Conservation (phyloP, 2,329 filamentous ascomycete genomes). For the Aureobasidium sp. region DNA sequence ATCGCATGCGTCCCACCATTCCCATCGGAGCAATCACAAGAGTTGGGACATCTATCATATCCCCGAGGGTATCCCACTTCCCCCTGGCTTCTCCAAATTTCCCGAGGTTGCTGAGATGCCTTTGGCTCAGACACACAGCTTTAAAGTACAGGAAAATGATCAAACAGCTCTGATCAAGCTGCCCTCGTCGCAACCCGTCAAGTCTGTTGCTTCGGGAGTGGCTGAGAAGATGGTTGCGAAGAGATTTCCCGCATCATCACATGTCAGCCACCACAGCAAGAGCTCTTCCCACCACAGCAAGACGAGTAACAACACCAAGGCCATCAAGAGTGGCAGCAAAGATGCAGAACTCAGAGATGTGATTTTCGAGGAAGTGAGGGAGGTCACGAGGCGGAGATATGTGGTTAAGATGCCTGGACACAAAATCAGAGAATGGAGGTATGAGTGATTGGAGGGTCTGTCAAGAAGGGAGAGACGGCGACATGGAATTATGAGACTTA, state of each 20-base stretch:
- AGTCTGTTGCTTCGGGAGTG: background rate
- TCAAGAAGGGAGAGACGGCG: background rate
- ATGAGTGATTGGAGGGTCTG: background rate
- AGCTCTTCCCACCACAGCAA: background rate
- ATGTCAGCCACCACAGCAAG: background rate
- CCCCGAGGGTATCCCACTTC: background rate
- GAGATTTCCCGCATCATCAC: background rate
- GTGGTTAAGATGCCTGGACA: slow-evolving; percentile 6
- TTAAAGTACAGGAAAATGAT: background rate
- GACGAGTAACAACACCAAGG: background rate
- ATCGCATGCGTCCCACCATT: background rate
- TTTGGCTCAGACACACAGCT: no score
- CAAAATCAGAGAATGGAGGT: background rate
- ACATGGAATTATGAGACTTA: background rate
- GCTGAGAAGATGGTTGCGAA: background rate
- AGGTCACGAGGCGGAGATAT: background rate
- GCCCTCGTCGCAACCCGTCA: background rate
- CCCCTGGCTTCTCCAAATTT: background rate
- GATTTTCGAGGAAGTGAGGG: background rate
- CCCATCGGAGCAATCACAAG: background rate
- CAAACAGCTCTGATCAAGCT: background rate
- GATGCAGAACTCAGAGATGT: background rate
- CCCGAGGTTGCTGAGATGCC: background rate
- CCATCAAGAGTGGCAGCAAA: background rate
- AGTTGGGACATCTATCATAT: background rate